Evolutionary conservation across 73 alveolate genomes (phyloP), one percentile per base, ranked within the genome.

Genomic region (Loxodes magnus): DNA sequence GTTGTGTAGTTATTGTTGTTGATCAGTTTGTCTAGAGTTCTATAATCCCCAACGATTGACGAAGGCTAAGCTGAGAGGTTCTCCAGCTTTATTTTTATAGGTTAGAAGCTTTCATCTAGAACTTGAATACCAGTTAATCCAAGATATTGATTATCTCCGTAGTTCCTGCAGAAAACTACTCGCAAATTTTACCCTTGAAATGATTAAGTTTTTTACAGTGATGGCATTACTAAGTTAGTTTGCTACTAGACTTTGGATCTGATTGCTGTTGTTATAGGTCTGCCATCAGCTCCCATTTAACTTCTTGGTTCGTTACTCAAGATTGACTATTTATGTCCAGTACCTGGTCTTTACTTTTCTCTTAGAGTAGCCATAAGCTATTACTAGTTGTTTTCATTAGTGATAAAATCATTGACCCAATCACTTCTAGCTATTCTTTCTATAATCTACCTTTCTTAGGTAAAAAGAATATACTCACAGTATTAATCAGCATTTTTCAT

Each of bases 121-220:
- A 82, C 70, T 44, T 82, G 87, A 3, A 82, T 9, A 23, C 95
- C 95, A 24, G 82, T 79, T n/a, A 79, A 44, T 3, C 92, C 92
- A 2, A 79, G 81, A 66, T 79, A 79, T 26, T 56, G 71, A 30
- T 64, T 36, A 74, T 79, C 92, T 28, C 82, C 92, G 87, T 87
- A 79, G 23, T 86, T 56, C 34, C 62, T 71, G 2, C 50, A 28
- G n/a, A 79, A 55, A 35, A 43, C 30, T 15, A 79, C 42, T 43
- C 63, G 56, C 4, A 79, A 5, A 4, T 42, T 51, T 67, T 74
- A 36, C 20, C 92, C 82, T 17, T 17, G 48, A 20, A 56, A 31
- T 54, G 30, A 51, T 58, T 27, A 15, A 12, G 35, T 3, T 24
- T n/a, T n/a, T 17, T 17, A 19, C n/a, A 35, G 23, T 17, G 37